Evolutionary conservation across 306 rosid species (phyloP).

Genomic region (Parietaria judaica): DNA sequence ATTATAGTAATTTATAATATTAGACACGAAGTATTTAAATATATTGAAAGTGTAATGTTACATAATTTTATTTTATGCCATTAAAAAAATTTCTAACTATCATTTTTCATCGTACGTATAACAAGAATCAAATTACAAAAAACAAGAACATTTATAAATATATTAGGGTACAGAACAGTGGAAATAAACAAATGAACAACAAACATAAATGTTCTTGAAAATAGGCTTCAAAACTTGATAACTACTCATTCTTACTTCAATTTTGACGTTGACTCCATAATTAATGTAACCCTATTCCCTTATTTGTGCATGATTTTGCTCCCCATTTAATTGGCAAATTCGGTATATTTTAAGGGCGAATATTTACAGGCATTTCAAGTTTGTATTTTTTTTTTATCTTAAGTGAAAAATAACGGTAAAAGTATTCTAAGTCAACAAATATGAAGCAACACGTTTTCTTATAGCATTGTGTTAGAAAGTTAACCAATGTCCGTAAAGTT

Average conservation of each 20-base stretch:
- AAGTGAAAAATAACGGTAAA: not conserved
- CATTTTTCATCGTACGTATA: no score
- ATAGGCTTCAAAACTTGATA: not conserved
- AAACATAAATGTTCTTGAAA: not conserved
- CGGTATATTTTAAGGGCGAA: not conserved
- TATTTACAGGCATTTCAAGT: no score
- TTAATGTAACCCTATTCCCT: not conserved
- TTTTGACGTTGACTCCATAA: constrained; percentile 10
- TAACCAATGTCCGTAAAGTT: no score
- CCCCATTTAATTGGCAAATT: constrained; percentile 1
- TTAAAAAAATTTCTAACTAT: no score
- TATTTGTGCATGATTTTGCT: constrained; percentile 16
- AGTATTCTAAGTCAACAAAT: not conserved
- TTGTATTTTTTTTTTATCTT: no score
- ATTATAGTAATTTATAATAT: no score
- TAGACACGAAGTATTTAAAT: no score
- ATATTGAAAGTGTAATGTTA: no score
- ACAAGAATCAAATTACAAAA: not conserved
- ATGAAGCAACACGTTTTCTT: not conserved
- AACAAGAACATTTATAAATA: no score
- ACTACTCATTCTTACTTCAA: not conserved
- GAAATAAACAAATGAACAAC: not conserved
- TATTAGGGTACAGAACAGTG: not conserved
- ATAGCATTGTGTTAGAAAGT: no score
- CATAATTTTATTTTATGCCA: no score